Base-by-base conservation (phyloP, 2,329 filamentous ascomycete species). In the Colletotrichum agaves region DNA sequence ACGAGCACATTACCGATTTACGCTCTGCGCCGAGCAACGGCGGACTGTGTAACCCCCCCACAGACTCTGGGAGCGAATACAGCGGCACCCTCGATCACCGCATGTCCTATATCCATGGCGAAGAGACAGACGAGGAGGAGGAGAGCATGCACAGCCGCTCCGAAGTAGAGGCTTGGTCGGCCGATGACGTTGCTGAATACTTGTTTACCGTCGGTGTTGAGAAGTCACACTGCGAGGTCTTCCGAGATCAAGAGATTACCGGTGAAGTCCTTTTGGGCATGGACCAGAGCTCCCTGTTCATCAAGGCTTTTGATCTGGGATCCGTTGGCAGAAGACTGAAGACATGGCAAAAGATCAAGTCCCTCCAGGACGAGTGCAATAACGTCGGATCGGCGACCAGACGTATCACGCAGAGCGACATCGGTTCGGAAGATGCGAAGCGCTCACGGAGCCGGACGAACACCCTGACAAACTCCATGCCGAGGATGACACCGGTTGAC, bases 261-360 rank as follows among this genome's bases (percentile, higher is more conserved):
- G 96, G 96, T 55, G 94, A 98, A 74, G 95, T 98, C 4, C 82
- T 99, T 43, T 81, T 99, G 59, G 93, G 93, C 60, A 97, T 98
- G 93, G 94, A 98, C 74, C 95, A 98, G 80, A 93, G 93, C 64
- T 97, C 96, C 43, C 85, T 98, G 15, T 97, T 98, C 77, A 91
- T 98, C 82, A 97, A 97, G 76, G 94, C 96, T 52, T 97, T 98
- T 73, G 93, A 98, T 72, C 85, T 98, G 72, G 95, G 95, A 17
- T 93, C 94, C 3, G 94, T 98, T 72, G 95, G 95, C 8, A 88
- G 93, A 64, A 88, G 95, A 69, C 81, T 98, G 69, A 97, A 97
- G 78, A 97, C 94, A 2, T 98, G 95, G 95, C 93, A 98, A 79
- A 97, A 96, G 79, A 94, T 98, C 78, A 97, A 97, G 79, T 84